Conservation (phyloP, 305 asterid species). For the Andrographis paniculata region DNA sequence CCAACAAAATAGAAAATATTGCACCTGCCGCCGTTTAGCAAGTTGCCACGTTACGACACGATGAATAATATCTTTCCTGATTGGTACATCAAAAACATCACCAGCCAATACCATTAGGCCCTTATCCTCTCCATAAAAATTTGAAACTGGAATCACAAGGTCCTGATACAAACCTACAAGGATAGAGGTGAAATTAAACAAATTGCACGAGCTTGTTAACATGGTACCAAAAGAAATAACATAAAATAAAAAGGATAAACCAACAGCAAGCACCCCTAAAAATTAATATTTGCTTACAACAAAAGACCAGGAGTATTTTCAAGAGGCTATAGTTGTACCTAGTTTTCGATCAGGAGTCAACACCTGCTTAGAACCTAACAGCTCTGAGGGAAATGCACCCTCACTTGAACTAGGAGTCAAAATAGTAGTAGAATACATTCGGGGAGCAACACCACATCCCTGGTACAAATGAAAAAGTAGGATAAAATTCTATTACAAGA, state of each 20-base stretch:
- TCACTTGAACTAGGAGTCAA: conserved; percentile 58
- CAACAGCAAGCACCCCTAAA: not conserved
- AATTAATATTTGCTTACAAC: too few species aligned
- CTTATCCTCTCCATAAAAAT: conserved; percentile 67
- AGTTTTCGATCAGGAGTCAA: conserved; percentile 45
- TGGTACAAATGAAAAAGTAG: conserved; percentile 24
- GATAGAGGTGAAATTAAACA: conserved; percentile 13
- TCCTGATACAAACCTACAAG: conserved; percentile 63
- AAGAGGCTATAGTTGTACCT: too few species aligned
- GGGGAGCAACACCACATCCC: conserved; percentile 23
- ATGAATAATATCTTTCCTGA: conserved; percentile 84
- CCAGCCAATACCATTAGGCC: conserved; percentile 87
- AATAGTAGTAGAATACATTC: conserved; percentile 44
- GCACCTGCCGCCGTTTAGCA: conserved; percentile 85
- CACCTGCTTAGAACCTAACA: conserved; percentile 40
- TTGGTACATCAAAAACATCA: conserved; percentile 85
- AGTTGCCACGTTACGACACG: conserved; percentile 99
- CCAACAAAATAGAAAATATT: too few species aligned
- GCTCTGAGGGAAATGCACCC: conserved; percentile 40
- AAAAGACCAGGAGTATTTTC: too few species aligned
- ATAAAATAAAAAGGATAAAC: not conserved
- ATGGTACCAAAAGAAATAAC: not conserved
- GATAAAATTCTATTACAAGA: conserved; percentile 3
- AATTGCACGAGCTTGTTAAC: not conserved
- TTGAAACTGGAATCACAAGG: conserved; percentile 72